Base-by-base conservation (phyloP, 2,329 filamentous ascomycete species). In the Lachnellula arida region DNA sequence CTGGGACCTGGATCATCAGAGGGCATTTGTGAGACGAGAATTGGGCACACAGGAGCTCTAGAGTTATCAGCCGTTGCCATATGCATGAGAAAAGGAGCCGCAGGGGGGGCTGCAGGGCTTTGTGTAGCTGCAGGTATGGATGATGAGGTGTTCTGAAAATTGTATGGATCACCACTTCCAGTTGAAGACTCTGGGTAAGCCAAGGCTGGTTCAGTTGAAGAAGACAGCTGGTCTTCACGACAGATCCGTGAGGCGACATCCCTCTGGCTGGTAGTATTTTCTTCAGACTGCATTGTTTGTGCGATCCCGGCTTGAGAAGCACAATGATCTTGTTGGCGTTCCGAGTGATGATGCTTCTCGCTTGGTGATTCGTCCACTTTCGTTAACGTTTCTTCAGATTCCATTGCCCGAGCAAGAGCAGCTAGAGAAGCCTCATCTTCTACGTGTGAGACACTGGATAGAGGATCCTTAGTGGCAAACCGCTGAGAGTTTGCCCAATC, bases 361-460 rank as follows among this genome's bases (percentile, higher is more conserved):
- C 14, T 6, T 23, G 42, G 42, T 14, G 9, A 23, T 15, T 14
- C 22, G 15, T 44, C 1, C 23, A n/a, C 12, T 50, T 37, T 35
- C 7, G 22, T 22, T 35, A 19, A 46, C 19, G n/a, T n/a, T 6
- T 44, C 35, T 34, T 55, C 48, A 3, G 50, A 51, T 15, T 53
- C 50, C n/a, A 66, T 50, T 50, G 52, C 59, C 22, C 53, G 19
- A 7, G 57, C 56, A 14, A 64, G 56, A 14, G 57, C 48, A 35
- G 56, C 56, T 32, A 64, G 49, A 37, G 62, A 66, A 22, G 56
- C 54, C 34, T 57, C 43, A 37, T 66, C 63, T 28, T 64, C 55
- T 34, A 64, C 60, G 28, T 63, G 54, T 14, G 63, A 66, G 23
- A 66, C 17, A 22, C 46, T 19, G 37, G 51, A 51, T 22, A 25